Evolutionary conservation across 768 basidiomycete genomes (phyloP), one percentile per base, ranked within the genome.

Genomic region (Ramaria rubella): DNA sequence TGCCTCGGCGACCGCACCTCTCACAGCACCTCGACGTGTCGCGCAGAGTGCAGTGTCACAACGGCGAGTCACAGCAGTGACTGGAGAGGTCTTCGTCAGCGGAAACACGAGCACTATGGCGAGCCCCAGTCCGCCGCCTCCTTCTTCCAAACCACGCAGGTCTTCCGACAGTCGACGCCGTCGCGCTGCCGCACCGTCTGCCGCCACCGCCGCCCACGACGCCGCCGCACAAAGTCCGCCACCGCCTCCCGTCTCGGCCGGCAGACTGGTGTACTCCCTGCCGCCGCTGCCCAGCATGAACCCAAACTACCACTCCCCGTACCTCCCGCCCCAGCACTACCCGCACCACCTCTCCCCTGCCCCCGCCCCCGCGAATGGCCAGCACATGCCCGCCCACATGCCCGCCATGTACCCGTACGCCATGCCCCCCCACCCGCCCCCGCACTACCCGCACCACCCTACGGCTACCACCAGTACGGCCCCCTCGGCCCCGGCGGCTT

Each of bases 281-380:
- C 54, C 54, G 54, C 54, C 54, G 45, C 29, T 55, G 40, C 54
- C 54, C 19, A 38, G 54, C 30, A 88, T 87, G 85, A 89, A 87
- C 67, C 81, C 82, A 52, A 71, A 79, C 58, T 89, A 87, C 63
- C 54, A 55, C 30, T 55, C 54, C 11, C 54, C 54, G 19, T 55
- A 55, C 54, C 19, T 55, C 36, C 54, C 54, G 17, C 54, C 40
- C n/a, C 54, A 55, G 36, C 42, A 46, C 72, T 81, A 61, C 82
- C 80, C 64, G 61, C 75, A 24, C 74, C 76, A 43, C 23, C 54
- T n/a, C 43, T 34, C 43, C 27, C 30, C 36, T 69, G 73, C 19
- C 72, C 72, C 26, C 67, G 67, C 23, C 64, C 63, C 9, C 69
- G 67, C 58, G 65, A 69, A 60, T 49, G 44, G 12, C 49, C 5